A percentile compares a stretch with the other conserved stretches of the same genome.
Conservation (phyloP, 129 eudicot species). For the Erigeron canadensis region DNA sequence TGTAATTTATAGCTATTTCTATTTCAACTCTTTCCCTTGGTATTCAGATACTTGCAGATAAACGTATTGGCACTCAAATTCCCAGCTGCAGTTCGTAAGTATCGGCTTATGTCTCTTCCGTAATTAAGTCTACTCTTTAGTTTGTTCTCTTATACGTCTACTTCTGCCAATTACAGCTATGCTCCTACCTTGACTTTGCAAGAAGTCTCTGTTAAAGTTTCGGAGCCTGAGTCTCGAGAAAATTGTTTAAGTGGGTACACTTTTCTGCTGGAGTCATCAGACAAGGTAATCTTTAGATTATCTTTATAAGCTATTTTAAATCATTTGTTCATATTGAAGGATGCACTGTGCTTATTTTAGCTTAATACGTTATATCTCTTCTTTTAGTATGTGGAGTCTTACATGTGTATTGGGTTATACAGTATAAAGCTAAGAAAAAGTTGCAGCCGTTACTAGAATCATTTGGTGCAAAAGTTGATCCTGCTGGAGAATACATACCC, state of each 20-base stretch:
- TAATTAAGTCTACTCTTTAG: neutral
- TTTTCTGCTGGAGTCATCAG: slow-evolving; percentile 64
- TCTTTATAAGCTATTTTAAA: neutral
- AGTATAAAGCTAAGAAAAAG: slow-evolving; percentile 66
- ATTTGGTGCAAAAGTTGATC: slow-evolving; percentile 66
- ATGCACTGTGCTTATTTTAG: neutral
- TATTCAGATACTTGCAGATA: slow-evolving; percentile 64
- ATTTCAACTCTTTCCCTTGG: slow-evolving; percentile 22
- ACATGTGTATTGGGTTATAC: slow-evolving; percentile 25
- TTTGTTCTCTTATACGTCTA: neutral
- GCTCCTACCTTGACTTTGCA: slow-evolving; percentile 59
- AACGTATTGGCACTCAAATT: slow-evolving; percentile 59
- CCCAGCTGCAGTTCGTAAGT: slow-evolving; percentile 74
- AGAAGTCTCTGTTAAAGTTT: slow-evolving; percentile 55
- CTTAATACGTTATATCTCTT: slow-evolving; percentile 5
- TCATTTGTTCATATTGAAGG: neutral
- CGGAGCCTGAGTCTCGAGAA: slow-evolving; percentile 71
- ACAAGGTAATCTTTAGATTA: slow-evolving; percentile 46
- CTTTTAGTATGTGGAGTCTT: neutral
- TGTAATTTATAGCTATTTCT: neutral
- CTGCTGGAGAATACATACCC: slow-evolving; percentile 41
- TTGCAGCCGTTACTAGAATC: slow-evolving; percentile 60
- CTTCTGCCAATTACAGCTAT: slow-evolving; percentile 44
- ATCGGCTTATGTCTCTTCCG: slow-evolving; percentile 8
- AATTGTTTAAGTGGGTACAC: slow-evolving; percentile 74